Evolutionary conservation across 176 grass and related monocot species (phyloP), one percentile per base, ranked within the genome.

Genomic region (Themeda triandra): DNA sequence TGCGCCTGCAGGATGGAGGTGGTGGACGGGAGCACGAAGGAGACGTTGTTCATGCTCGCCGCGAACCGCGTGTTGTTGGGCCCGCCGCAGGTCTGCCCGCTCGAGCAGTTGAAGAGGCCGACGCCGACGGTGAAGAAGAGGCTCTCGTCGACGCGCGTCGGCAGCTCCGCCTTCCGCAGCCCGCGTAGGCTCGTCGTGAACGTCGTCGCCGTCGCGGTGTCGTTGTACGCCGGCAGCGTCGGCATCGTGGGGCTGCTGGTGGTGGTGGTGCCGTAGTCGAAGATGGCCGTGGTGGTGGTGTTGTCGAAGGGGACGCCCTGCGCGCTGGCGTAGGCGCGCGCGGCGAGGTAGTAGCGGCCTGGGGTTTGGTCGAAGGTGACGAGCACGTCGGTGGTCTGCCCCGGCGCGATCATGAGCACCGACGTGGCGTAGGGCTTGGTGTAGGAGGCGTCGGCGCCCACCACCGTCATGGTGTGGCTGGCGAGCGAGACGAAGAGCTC

Each of bases 241-340:
- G 96, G 96, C 81, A 98, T 88, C 1, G 54, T 28, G 0, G 89
- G 83, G 1, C 31, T 28, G 17, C 8, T 69, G 37, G 11, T 69
- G 37, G 17, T 23, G 36, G 18, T 11, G 51, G 13, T 64, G 74
- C 68, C 85, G 67, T 98, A 98, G 35, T 91, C 85, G 42, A 98
- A 88, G 89, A 98, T 86, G 84, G 96, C 96, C 5, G 96, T 87
- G 54, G 93, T 92, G 8, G 96, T 95, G 46, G 93, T 98, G 87
- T 95, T 98, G 86, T 95, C 96, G 79, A 98, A 98, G 64, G 96
- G 91, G 45, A 95, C 89, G 64, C 93, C 93, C 89, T 98, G 91
- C 0, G 89, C 89, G 41, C 91, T 95, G 81, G 87, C 85, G 56
- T 98, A 98, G 40, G 93, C 91, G 1, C 64, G 86, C 19, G 93